Percentiles rank a stretch among this genome's conserved stretches.
These are phyloP conservation scores for Sinapis alba DNA, from an alignment of 441 rosid genomes.

Conservation along the genomic window DNA sequence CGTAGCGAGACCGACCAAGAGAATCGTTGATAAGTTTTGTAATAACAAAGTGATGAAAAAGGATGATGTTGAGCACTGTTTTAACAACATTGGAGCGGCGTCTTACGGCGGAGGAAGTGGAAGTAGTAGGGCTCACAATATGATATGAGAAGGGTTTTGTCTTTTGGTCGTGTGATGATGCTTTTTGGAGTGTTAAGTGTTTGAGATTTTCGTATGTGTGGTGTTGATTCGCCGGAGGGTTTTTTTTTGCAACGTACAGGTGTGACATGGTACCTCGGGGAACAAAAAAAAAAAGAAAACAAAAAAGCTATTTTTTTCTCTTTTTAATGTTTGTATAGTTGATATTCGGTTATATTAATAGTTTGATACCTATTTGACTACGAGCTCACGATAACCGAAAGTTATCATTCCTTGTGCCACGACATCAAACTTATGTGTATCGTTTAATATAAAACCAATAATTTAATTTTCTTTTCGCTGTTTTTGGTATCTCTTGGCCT, in stretches of 20 bases:
- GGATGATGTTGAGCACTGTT: slow-evolving; percentile 31
- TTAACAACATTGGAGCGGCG: slow-evolving; percentile 35
- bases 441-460: not conserved
- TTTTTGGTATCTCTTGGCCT: slow-evolving; percentile 40
- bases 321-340: slow-evolving; percentile 23
- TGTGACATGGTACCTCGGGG: slow-evolving; percentile 9
- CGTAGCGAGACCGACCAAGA: slow-evolving; percentile 54
- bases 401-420: slow-evolving; percentile 38
- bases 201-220: slow-evolving; percentile 30
- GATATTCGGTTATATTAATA: slow-evolving; percentile 29
- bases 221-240: slow-evolving; percentile 32
- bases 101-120: slow-evolving; percentile 38
- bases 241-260: slow-evolving; percentile 36
- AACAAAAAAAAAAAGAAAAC: not conserved
- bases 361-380: slow-evolving; percentile 31
- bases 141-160: slow-evolving; percentile 26
- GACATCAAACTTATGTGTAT: slow-evolving; percentile 19
- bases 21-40: slow-evolving; percentile 51
- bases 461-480: slow-evolving; percentile 27
- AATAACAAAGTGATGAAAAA: slow-evolving; percentile 11
- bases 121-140: slow-evolving; percentile 35
- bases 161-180: slow-evolving; percentile 11
- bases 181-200: slow-evolving; percentile 19
- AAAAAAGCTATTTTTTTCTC: not conserved
- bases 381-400: slow-evolving; percentile 36